phyloP scores from a whole-genome alignment of 139 green algal species.

The Micractinium sp. region DNA sequence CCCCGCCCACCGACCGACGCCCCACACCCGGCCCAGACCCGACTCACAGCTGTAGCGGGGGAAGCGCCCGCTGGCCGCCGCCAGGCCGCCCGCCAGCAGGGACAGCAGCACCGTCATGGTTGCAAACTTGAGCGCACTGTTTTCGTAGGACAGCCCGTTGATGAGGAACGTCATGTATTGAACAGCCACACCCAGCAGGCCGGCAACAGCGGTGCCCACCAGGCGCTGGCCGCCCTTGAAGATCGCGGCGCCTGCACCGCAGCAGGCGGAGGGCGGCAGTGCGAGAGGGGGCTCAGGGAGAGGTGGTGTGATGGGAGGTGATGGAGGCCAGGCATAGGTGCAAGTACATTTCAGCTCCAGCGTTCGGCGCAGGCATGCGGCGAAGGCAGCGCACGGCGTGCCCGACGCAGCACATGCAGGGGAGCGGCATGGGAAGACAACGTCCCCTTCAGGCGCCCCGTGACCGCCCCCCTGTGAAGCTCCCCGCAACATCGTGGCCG shows the following conservation, averaged over 20 bases:
- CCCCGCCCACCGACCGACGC: too few relatives aligned
- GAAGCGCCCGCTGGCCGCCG: not conserved
- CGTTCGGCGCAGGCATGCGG: too few relatives aligned
- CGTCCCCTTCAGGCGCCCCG: too few relatives aligned
- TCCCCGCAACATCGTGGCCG: too few relatives aligned
- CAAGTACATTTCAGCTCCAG: too few relatives aligned
- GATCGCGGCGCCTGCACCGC: constrained; percentile 16
- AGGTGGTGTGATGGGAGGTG: not conserved
- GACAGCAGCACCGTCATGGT: constrained; percentile 18
- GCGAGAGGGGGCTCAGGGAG: too few relatives aligned
- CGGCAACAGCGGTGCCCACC: not conserved
- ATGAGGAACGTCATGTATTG: constrained; percentile 1
- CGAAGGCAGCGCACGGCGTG: too few relatives aligned
- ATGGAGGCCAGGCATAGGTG: not conserved
- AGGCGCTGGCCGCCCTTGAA: constrained; percentile 32
- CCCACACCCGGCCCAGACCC: too few relatives aligned
- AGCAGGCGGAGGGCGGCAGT: not conserved
- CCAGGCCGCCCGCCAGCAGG: not conserved
- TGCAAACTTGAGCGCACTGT: not conserved
- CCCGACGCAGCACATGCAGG: too few relatives aligned
- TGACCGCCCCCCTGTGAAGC: too few relatives aligned
- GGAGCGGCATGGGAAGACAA: not conserved
- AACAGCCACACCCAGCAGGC: not conserved
- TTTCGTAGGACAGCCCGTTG: constrained; percentile 33
- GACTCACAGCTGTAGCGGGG: constrained; percentile 21